phyloP scores from a whole-genome alignment of 441 rosid genomes.

The Gossypium aridum region DNA sequence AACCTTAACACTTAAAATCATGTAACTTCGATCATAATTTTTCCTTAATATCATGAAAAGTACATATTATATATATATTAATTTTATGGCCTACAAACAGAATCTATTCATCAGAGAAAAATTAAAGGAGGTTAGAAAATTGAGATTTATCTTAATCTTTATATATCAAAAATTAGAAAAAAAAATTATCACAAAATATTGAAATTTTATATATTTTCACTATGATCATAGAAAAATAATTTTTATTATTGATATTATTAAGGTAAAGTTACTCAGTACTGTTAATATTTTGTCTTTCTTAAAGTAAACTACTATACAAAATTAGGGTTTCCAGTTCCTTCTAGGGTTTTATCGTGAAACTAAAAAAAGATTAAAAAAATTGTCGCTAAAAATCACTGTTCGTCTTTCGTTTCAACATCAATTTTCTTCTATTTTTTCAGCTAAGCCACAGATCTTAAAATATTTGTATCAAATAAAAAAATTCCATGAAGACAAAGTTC shows the following conservation, averaged over 20 bases:
- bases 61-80: background rate
- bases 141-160: too few species aligned
- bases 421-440: background rate
- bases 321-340: slow-evolving; percentile 35
- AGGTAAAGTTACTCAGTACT: slow-evolving; percentile 17
- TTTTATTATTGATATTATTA: background rate
- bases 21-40: slow-evolving; percentile 10
- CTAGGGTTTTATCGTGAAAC: slow-evolving; percentile 27
- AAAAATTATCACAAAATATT: too few species aligned
- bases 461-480: slow-evolving; percentile 14
- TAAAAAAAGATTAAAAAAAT: too few species aligned
- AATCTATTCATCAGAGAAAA: background rate
- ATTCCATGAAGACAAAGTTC: background rate
- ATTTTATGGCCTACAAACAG: slow-evolving; percentile 14
- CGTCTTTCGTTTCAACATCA: background rate
- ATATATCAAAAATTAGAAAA: too few species aligned
- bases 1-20: too few species aligned
- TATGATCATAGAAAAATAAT: background rate
- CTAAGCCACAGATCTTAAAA: background rate
- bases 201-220: background rate
- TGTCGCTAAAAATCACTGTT: background rate
- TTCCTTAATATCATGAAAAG: slow-evolving; percentile 14
- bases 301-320: slow-evolving; percentile 13
- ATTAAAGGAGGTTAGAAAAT: too few species aligned
- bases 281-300: slow-evolving; percentile 7